Percentiles rank a stretch among this genome's conserved stretches.
phyloP scores from a whole-genome alignment of 108 stramenopile genomes.

The Skeletonema potamos region DNA sequence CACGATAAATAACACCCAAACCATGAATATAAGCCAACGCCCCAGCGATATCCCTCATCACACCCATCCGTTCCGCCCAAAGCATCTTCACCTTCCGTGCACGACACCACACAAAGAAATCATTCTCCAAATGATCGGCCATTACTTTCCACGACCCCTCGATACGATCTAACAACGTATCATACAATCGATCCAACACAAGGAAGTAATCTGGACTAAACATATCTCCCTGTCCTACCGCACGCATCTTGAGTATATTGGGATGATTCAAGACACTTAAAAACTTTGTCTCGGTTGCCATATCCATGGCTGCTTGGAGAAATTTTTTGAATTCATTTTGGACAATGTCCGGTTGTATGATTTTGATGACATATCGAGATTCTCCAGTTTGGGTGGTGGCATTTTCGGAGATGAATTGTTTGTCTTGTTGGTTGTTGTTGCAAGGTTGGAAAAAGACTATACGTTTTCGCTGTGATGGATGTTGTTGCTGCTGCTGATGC shows the following conservation, averaged over 20 bases:
- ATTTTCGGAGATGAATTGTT: conserved; percentile 9
- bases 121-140: conserved; percentile 21
- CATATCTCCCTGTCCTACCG: conserved; percentile 40
- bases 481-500: neutral
- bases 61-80: conserved; percentile 31
- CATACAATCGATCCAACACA: conserved; percentile 42
- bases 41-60: conserved; percentile 3
- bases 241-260: conserved; percentile 34
- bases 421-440: conserved; percentile 14
- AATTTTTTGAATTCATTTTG: conserved; percentile 26
- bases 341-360: conserved; percentile 23
- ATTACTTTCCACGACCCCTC: conserved; percentile 17
- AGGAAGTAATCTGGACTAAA: conserved; percentile 52
- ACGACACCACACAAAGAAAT: conserved; percentile 22
- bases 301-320: conserved; percentile 42
- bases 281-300: conserved; percentile 42
- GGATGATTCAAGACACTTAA: conserved; percentile 29
- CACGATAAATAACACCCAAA: conserved; percentile 68
- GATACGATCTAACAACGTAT: conserved; percentile 30
- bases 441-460: neutral
- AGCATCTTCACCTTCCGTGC: conserved; percentile 19
- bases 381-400: conserved; percentile 10
- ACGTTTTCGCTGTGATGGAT: neutral
- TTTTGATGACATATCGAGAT: conserved; percentile 36
- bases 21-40: neutral